phyloP scores from a whole-genome alignment of 345 rosid species.

The Carallia pectinifolia region DNA sequence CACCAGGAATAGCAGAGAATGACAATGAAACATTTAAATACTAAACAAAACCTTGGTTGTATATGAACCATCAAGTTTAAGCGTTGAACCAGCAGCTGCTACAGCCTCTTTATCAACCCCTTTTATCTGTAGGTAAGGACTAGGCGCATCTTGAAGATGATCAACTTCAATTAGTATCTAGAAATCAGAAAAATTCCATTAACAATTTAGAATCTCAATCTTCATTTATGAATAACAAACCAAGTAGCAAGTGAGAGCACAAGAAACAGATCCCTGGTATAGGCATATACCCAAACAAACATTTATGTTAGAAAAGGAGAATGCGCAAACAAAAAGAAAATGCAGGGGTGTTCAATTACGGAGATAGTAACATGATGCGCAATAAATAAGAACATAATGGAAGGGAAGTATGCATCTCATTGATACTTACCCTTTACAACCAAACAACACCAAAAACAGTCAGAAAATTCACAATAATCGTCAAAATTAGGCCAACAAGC shows the following conservation, averaged over 20 bases:
- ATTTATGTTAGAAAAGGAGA: no score
- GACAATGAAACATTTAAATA: background rate
- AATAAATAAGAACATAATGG: background rate
- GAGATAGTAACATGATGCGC: background rate
- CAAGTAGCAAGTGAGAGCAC: slow-evolving; percentile 1
- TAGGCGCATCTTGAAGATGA: slow-evolving; percentile 77
- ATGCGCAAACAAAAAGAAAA: no score
- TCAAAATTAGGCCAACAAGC: background rate
- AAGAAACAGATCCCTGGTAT: no score
- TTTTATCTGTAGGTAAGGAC: slow-evolving; percentile 92
- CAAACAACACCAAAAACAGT: background rate
- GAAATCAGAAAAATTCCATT: slow-evolving; percentile 15
- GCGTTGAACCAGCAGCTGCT: slow-evolving; percentile 83
- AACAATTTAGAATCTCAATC: slow-evolving; percentile 3
- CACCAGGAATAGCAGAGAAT: slow-evolving; percentile 6
- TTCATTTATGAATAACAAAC: background rate
- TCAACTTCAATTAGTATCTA: slow-evolving; percentile 94
- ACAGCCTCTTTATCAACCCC: slow-evolving; percentile 95
- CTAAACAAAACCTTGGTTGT: slow-evolving; percentile 76
- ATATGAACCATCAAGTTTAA: slow-evolving; percentile 87
- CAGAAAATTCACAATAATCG: background rate
- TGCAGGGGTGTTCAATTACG: no score
- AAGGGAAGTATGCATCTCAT: background rate
- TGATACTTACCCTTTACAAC: background rate
- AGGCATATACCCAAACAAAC: no score